phyloP scores from a whole-genome alignment of 352 stramenopile species.

The Globisporangium nodosum region DNA sequence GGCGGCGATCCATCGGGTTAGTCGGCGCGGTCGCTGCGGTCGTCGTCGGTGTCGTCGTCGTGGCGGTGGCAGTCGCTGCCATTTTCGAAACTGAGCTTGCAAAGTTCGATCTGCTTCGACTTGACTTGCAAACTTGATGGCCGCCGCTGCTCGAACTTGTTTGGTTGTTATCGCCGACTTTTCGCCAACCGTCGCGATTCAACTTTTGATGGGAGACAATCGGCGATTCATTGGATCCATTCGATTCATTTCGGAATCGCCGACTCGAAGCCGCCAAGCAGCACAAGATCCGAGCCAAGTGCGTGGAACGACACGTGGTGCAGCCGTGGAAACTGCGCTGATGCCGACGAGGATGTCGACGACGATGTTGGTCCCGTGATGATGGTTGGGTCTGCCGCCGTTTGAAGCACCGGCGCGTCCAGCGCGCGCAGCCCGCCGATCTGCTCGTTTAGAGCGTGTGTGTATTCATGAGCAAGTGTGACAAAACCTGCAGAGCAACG shows the following conservation, averaged over 20 bases:
- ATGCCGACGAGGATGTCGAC: background rate
- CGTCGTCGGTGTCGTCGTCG: background rate
- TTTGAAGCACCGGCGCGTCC: constrained; percentile 13
- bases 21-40: background rate
- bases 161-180: background rate
- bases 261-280: constrained; percentile 7
- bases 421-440: constrained; percentile 60
- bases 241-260: background rate
- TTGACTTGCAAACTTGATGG: constrained; percentile 1
- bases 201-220: constrained; percentile 16
- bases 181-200: background rate
- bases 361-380: too few relatives aligned
- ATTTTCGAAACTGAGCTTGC: constrained; percentile 13
- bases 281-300: constrained; percentile 14
- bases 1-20: constrained; percentile 9
- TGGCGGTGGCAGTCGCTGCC: constrained; percentile 5
- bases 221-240: background rate
- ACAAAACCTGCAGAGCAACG: background rate
- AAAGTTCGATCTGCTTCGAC: background rate
- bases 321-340: constrained; percentile 13
- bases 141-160: background rate
- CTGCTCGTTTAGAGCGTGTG: constrained; percentile 14
- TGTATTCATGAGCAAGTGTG: background rate
- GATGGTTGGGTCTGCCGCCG: background rate
- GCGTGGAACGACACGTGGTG: constrained; percentile 13